These are phyloP conservation scores for Nigrospora sphaerica DNA, from an alignment of 2,329 filamentous ascomycete genomes.

Conservation along the genomic window DNA sequence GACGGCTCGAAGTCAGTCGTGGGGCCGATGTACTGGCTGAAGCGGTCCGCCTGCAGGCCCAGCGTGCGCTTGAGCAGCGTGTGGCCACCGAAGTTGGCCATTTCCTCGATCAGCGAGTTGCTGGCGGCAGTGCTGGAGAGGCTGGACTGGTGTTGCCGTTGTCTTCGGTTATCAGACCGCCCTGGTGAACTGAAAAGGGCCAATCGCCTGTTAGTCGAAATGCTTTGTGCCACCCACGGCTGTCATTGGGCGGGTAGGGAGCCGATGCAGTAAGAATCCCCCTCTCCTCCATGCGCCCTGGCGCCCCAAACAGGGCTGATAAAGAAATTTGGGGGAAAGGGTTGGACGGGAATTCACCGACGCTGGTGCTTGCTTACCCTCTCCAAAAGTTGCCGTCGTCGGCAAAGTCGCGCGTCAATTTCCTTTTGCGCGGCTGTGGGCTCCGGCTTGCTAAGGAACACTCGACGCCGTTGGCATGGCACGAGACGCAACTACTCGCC, in stretches of 20 bases:
- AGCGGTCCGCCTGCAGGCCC: constrained; percentile 70
- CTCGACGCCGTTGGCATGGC: constrained; percentile 69
- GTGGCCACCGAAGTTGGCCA: constrained; percentile 62
- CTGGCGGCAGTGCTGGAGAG: constrained; percentile 56
- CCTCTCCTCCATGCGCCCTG: constrained; percentile 18
- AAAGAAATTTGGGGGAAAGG: constrained; percentile 16
- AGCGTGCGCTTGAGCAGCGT: constrained; percentile 62
- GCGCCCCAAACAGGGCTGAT: neutral
- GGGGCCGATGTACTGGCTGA: constrained; percentile 76
- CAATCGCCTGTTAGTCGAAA: constrained; percentile 6
- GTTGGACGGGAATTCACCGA: constrained; percentile 4
- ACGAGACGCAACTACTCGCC: constrained; percentile 60
- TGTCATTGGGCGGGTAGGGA: constrained; percentile 12
- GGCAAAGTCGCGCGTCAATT: constrained; percentile 58
- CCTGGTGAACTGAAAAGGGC: constrained; percentile 51
- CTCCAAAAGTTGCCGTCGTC: constrained; percentile 58
- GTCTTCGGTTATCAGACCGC: constrained; percentile 44
- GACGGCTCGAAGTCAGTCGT: constrained; percentile 79
- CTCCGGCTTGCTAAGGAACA: constrained; percentile 68
- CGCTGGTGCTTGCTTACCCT: constrained; percentile 50
- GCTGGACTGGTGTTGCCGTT: constrained; percentile 48
- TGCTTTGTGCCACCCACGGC: constrained; percentile 8
- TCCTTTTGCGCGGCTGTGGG: constrained; percentile 73
- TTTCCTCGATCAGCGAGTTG: constrained; percentile 59
- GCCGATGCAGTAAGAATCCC: constrained; percentile 7